Percentiles rank a stretch among this genome's conserved stretches.
These are phyloP conservation scores for Trichoderma oligosporum DNA, from an alignment of 2,329 filamentous ascomycete genomes.

Conservation along the genomic window DNA sequence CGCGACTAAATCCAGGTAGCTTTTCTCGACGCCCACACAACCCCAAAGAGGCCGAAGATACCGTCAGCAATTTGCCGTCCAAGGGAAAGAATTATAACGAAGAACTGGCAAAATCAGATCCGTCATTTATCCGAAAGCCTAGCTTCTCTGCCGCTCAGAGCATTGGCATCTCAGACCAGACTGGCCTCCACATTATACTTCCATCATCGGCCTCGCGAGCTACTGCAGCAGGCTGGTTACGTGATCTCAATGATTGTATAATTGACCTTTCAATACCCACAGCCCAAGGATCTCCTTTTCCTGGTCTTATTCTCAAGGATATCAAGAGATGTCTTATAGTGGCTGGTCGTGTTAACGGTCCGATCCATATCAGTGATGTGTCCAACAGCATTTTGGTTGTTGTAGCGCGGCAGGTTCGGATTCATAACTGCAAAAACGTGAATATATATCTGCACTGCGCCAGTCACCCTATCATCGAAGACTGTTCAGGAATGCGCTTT, in stretches of 20 bases:
- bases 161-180: conserved; percentile 64
- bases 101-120: conserved; percentile 44
- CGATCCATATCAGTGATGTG: conserved; percentile 77
- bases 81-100: conserved; percentile 54
- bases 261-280: conserved; percentile 75
- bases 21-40: conserved; percentile 30
- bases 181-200: conserved; percentile 70
- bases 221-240: conserved; percentile 69
- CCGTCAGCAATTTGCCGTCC: conserved; percentile 36
- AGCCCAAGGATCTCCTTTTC: conserved; percentile 57
- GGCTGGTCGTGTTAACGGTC: conserved; percentile 72
- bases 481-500: conserved; percentile 75
- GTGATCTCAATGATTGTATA: conserved; percentile 65
- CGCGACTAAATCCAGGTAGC: conserved; percentile 39
- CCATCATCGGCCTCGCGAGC: conserved; percentile 67
- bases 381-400: conserved; percentile 72
- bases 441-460: conserved; percentile 78
- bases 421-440: conserved; percentile 81
- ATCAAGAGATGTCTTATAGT: conserved; percentile 69
- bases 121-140: conserved; percentile 51
- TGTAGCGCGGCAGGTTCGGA: conserved; percentile 79
- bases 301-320: conserved; percentile 63
- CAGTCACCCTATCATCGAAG: conserved; percentile 90
- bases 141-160: conserved; percentile 60
- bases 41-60: conserved; percentile 31